Conservation (phyloP, 306 rosid species). For the Castanospermum australe region DNA sequence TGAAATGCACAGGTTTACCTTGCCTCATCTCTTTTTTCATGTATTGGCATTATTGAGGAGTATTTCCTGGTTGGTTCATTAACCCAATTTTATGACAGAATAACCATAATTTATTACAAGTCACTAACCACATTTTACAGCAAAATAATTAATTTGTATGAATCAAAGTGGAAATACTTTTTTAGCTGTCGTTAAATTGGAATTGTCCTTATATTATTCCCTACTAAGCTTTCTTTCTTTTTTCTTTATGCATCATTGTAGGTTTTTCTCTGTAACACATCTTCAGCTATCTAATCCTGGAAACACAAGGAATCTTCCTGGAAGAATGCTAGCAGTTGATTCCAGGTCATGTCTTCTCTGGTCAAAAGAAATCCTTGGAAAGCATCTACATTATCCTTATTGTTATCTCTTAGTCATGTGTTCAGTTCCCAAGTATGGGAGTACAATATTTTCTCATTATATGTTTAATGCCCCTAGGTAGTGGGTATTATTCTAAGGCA, state of each 20-base stretch:
- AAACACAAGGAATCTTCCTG: conserved; percentile 67
- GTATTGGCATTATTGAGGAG: background rate
- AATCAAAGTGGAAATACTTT: background rate
- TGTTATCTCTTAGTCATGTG: conserved; percentile 12
- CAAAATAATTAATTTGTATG: background rate
- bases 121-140: background rate
- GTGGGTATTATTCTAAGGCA: too few species aligned
- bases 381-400: conserved; percentile 7
- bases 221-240: conserved; percentile 3
- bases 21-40: background rate
- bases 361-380: conserved; percentile 3
- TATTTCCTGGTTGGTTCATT: conserved; percentile 15
- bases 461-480: background rate
- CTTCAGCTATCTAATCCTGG: conserved; percentile 86
- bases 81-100: background rate
- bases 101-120: background rate
- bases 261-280: conserved; percentile 78
- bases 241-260: conserved; percentile 34
- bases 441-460: background rate
- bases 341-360: conserved; percentile 56
- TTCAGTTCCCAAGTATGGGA: background rate
- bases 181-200: background rate
- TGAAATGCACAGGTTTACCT: conserved; percentile 84
- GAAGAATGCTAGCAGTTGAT: conserved; percentile 83
- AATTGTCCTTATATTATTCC: background rate